Percentiles rank a stretch among this genome's conserved stretches.
Conservation (phyloP, 139 green algal species). For the Raphidocelis subcapitata region DNA sequence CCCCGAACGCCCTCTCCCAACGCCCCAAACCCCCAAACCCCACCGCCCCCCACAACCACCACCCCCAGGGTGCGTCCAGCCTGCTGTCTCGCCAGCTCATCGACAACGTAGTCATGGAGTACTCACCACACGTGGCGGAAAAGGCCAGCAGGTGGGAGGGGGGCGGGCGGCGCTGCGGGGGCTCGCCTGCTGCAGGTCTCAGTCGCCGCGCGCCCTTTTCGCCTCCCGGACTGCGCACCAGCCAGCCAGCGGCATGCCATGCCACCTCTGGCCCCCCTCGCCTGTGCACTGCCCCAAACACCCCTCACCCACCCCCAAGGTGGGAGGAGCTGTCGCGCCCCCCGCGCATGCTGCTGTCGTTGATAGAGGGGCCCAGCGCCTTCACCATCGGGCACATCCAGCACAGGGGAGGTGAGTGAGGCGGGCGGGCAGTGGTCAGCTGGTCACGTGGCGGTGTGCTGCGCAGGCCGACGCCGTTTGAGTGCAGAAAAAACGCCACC, state of each 20-base stretch:
- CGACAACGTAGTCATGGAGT: slow-evolving; percentile 63
- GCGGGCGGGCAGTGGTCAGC: too few relatives aligned
- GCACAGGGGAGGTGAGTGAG: neutral
- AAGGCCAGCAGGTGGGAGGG: slow-evolving; percentile 15
- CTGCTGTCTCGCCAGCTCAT: slow-evolving; percentile 36
- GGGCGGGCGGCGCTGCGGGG: too few relatives aligned
- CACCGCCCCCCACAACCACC: neutral
- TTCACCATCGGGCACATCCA: slow-evolving; percentile 54
- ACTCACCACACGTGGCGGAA: slow-evolving; percentile 51
- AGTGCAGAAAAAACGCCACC: too few relatives aligned
- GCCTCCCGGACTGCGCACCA: too few relatives aligned
- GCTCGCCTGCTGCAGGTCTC: too few relatives aligned
- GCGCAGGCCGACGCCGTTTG: too few relatives aligned
- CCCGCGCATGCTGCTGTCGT: slow-evolving; percentile 44
- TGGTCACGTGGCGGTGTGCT: too few relatives aligned
- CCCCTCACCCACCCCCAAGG: too few relatives aligned
- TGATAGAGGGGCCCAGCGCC: slow-evolving; percentile 31
- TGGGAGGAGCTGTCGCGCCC: slow-evolving; percentile 13
- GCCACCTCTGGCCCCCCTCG: too few relatives aligned
- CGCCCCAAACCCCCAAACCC: neutral
- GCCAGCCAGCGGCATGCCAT: too few relatives aligned
- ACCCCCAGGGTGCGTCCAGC: neutral
- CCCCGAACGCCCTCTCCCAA: neutral
- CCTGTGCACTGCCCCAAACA: too few relatives aligned
- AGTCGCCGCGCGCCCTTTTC: too few relatives aligned